A percentile compares a stretch with the other conserved stretches of the same genome.
These are phyloP conservation scores for Chrysochromulina parva DNA, from an alignment of 78 protist genomes.

Conservation along the genomic window DNA sequence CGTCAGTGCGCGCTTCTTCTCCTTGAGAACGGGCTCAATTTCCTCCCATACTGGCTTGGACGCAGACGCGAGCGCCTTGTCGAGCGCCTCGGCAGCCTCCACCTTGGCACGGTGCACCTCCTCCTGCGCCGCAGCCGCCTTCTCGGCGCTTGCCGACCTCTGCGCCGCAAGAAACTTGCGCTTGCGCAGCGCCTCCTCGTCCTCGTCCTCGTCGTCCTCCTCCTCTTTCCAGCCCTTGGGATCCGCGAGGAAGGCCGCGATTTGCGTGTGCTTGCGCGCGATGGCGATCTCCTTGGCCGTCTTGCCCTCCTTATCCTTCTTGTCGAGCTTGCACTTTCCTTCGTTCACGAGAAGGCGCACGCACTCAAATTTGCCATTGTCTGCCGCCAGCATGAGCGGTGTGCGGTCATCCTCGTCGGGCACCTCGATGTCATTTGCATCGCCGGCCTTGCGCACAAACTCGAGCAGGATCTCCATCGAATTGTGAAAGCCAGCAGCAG, in stretches of 20 bases:
- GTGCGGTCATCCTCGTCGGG: constrained; percentile 15
- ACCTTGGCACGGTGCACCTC: neutral
- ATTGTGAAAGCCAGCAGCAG: neutral
- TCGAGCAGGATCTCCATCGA: neutral
- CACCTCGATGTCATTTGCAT: neutral
- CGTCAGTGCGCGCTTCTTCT: neutral
- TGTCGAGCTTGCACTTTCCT: neutral
- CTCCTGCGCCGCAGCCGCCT: neutral
- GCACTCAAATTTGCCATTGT: neutral
- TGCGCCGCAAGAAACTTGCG: neutral
- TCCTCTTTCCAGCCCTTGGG: neutral
- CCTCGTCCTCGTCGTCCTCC: constrained; percentile 6
- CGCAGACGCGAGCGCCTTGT: neutral
- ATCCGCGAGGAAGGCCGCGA: neutral
- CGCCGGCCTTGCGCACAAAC: neutral
- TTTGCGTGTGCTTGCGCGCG: neutral
- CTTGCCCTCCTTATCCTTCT: neutral
- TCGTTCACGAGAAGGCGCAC: neutral
- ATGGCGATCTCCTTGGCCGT: neutral
- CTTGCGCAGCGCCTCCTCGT: neutral
- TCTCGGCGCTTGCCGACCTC: neutral
- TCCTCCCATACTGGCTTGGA: neutral
- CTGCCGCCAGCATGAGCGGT: constrained; percentile 13
- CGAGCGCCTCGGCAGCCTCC: constrained; percentile 4
- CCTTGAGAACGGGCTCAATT: neutral